These are phyloP conservation scores for Coemansia sp. DNA, from an alignment of 192 early-diverging fungal species.

Conservation along the genomic window DNA sequence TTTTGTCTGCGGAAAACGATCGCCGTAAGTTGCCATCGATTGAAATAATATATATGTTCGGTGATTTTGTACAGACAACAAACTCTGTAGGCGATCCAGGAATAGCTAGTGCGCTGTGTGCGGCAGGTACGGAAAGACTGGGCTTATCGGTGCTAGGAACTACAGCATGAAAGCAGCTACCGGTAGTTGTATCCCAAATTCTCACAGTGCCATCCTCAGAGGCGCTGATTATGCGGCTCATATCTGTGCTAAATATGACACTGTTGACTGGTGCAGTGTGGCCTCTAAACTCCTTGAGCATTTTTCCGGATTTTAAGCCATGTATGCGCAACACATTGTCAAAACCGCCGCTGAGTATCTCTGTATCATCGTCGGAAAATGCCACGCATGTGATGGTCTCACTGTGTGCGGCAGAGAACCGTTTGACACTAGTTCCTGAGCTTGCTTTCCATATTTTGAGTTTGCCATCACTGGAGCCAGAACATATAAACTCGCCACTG, in stretches of 20 bases:
- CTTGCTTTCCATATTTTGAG: conserved; percentile 87
- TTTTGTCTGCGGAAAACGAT: conserved; percentile 47
- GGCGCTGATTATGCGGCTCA: conserved; percentile 68
- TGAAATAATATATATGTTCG: conserved; percentile 69
- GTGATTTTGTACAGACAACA: conserved; percentile 77
- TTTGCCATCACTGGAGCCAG: conserved; percentile 81
- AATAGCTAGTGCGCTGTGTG: conserved; percentile 59
- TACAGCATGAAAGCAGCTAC: conserved; percentile 62
- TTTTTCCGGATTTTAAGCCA: conserved; percentile 90
- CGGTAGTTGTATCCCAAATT: conserved; percentile 89
- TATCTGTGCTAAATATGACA: conserved; percentile 71
- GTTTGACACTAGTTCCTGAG: conserved; percentile 67
- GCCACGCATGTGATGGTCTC: conserved; percentile 78
- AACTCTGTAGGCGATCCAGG: conserved; percentile 67
- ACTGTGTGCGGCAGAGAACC: conserved; percentile 80
- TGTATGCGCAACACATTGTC: conserved; percentile 80
- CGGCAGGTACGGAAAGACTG: conserved; percentile 46
- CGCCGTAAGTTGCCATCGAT: conserved; percentile 61
- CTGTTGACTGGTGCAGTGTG: conserved; percentile 88
- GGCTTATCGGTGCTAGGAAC: conserved; percentile 53
- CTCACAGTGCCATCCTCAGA: conserved; percentile 80
- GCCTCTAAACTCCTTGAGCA: conserved; percentile 87
- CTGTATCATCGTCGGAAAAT: conserved; percentile 76
- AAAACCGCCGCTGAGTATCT: conserved; percentile 79
- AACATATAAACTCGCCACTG: conserved; percentile 71